Percentiles rank a stretch among this genome's conserved stretches.
Conservation (phyloP, 345 rosid species). For the Psidium friedrichsthalianum region DNA sequence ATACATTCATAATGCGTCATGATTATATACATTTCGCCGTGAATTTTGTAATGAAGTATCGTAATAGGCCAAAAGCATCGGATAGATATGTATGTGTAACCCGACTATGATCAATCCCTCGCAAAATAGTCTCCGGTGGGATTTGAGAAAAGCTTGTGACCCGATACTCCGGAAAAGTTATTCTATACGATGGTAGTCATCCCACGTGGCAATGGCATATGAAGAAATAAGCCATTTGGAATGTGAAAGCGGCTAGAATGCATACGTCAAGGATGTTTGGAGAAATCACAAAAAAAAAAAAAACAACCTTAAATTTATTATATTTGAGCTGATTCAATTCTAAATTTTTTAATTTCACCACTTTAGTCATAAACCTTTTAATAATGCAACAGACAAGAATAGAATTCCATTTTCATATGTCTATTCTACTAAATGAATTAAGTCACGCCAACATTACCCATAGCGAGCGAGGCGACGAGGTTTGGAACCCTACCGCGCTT, state of each 20-base stretch:
- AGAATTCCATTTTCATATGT: background rate
- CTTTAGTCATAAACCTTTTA: no score
- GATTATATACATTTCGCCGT: accelerated
- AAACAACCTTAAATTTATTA: no score
- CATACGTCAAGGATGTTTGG: no score
- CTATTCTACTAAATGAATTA: background rate
- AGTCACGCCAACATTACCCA: background rate
- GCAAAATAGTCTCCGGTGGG: background rate
- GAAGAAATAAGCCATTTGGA: accelerated
- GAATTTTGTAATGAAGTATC: background rate
- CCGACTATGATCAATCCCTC: background rate
- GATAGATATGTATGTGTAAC: no score
- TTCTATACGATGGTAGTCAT: accelerated
- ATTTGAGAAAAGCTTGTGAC: background rate
- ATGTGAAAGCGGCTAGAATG: accelerated
- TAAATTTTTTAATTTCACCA: no score
- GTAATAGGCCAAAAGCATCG: background rate
- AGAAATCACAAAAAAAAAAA: no score
- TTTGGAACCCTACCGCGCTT: no score
- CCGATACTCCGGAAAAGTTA: accelerated
- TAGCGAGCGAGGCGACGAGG: no score
- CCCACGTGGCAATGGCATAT: accelerated
- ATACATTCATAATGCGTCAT: no score
- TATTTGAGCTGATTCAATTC: no score
- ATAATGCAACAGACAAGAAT: no score